These are phyloP conservation scores for Berkeleyomyces rouxiae DNA, from an alignment of 2,329 filamentous ascomycete species.

Conservation along the genomic window DNA sequence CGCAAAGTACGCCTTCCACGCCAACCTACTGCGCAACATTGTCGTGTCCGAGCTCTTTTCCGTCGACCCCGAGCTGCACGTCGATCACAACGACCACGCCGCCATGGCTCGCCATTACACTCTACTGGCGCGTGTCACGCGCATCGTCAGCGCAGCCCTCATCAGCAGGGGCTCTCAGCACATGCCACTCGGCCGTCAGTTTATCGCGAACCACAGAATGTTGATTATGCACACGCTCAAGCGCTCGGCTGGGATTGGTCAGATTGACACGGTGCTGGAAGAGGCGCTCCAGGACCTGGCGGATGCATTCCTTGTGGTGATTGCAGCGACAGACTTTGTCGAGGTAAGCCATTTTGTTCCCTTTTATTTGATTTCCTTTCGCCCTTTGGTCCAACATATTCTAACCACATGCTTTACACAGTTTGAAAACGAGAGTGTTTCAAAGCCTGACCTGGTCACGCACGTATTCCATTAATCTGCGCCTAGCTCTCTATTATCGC, in stretches of 20 bases:
- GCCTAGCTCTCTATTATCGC: neutral
- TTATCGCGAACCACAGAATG: constrained; percentile 67
- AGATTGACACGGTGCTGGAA: constrained; percentile 27
- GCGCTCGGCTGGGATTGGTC: constrained; percentile 62
- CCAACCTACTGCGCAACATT: constrained; percentile 69
- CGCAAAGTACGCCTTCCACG: constrained; percentile 72
- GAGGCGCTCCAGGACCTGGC: constrained; percentile 59
- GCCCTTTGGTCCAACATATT: neutral
- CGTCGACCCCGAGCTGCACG: constrained; percentile 81
- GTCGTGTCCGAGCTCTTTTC: constrained; percentile 72
- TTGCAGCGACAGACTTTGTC: constrained; percentile 67
- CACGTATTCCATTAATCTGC: constrained; percentile 9
- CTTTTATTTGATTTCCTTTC: neutral
- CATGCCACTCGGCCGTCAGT: constrained; percentile 59
- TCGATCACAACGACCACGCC: constrained; percentile 46
- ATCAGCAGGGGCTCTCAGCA: constrained; percentile 72
- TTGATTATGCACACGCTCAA: constrained; percentile 84
- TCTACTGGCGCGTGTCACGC: constrained; percentile 62
- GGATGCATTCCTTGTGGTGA: constrained; percentile 69
- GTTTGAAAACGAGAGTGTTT: constrained; percentile 26
- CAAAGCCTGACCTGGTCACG: constrained; percentile 21
- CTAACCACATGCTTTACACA: constrained; percentile 14
- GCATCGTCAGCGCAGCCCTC: constrained; percentile 68
- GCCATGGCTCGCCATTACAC: constrained; percentile 71
- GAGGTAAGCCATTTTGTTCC: constrained; percentile 43